Evolutionary conservation across 2,329 filamentous ascomycete species (phyloP), one percentile per base, ranked within the genome.

Genomic region (Mycosphaerella arachidis): DNA sequence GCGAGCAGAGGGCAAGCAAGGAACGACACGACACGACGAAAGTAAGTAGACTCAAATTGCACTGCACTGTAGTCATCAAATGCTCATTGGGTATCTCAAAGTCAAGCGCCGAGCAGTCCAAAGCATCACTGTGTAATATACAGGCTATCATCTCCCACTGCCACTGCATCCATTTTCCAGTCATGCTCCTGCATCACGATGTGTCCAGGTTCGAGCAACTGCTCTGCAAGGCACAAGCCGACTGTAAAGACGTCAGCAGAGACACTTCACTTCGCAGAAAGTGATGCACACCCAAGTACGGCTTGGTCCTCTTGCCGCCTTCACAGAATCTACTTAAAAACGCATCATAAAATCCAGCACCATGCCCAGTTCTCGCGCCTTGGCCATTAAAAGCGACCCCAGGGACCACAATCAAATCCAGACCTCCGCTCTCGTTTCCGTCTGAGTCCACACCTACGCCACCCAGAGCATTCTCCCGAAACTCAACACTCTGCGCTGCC

Each of bases 311-410:
- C 70, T 67, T 65, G 63, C 68, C 66, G 62, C 69, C 65, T 63
- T 69, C 62, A 67, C 68, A 75, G 82, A 92, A 96, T 67, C 88
- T 85, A 70, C 88, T 85, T 72, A 99, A 78, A 75, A 96, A 99
- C 74, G 87, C 89, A 78, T 99, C 94, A 80, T 99, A 99, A 78
- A 96, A 99, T 33, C 94, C 94, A 75, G 91, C 96, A 58, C 94
- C 94, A 75, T 99, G 94, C 45, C 94, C 94, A 20, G 97, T 82
- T 68, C 94, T 84, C 66, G 88, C 84, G 62, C 94, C 83, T 12
- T 78, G 78, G 3, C 80, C 80, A 73, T 97, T 92, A 75, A 99
- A 99, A 3, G 91, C 93, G 70, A 99, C 90, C 12, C 92, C 94
- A 0, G 94, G 94, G 81, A 97, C 85, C 30, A 99, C 81, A 64